phyloP scores from a whole-genome alignment of 2,329 filamentous ascomycete genomes.

The Fusarium palustre region DNA sequence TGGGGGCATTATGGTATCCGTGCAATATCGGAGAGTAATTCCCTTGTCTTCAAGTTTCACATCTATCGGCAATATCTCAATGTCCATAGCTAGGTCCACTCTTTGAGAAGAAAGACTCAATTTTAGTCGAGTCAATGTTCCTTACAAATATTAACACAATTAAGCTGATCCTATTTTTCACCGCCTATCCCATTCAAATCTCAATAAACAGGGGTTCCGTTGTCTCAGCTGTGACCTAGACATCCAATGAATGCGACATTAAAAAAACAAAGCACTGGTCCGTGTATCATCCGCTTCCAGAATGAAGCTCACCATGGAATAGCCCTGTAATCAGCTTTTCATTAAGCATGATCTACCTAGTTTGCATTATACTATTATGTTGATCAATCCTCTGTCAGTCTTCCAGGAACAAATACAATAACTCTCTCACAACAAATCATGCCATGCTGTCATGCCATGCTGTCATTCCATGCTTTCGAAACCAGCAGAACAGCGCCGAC shows the following conservation, averaged over 20 bases:
- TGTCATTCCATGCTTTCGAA: not conserved
- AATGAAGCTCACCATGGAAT: slow-evolving; percentile 18
- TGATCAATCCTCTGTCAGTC: not conserved
- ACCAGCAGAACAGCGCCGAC: not conserved
- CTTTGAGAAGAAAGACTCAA: not conserved
- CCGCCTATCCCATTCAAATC: slow-evolving; percentile 15
- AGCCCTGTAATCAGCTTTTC: slow-evolving; percentile 8
- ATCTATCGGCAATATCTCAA: slow-evolving; percentile 6
- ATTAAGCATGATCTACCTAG: not conserved
- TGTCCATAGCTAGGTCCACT: not conserved
- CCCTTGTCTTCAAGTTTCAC: slow-evolving; percentile 23
- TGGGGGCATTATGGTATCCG: slow-evolving; percentile 1
- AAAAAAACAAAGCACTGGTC: slow-evolving; percentile 7
- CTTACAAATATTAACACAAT: slow-evolving; percentile 12
- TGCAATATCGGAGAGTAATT: slow-evolving; percentile 13
- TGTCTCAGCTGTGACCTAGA: slow-evolving; percentile 20
- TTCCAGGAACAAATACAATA: not conserved
- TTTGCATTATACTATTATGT: not conserved
- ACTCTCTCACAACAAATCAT: not conserved
- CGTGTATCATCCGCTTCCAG: slow-evolving; percentile 1
- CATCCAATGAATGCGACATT: slow-evolving; percentile 7
- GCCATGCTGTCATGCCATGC: not conserved
- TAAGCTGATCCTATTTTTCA: slow-evolving; percentile 17
- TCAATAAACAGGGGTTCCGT: slow-evolving; percentile 15
- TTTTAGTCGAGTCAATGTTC: slow-evolving; percentile 1